Evolutionary conservation across 2,329 filamentous ascomycete species (phyloP).

Genomic region (Botrytis porri): DNA sequence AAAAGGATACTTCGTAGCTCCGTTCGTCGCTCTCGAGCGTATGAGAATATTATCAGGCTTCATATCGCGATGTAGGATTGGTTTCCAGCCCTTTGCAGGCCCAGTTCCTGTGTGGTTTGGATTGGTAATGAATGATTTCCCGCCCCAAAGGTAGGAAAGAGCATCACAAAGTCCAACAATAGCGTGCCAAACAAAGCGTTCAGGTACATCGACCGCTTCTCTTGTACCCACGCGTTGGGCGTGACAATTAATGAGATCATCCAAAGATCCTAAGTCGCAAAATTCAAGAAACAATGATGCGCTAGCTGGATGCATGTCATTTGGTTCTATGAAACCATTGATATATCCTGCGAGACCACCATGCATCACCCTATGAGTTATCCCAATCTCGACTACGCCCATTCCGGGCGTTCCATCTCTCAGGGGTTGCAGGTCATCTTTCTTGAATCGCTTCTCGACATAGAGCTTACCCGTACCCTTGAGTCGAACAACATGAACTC

Average conservation of each 20-base stretch:
- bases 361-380: slow-evolving; percentile 29
- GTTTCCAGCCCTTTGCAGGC: slow-evolving; percentile 25
- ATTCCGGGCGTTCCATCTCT: background rate
- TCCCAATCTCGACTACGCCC: slow-evolving; percentile 26
- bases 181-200: slow-evolving; percentile 34
- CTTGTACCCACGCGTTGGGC: slow-evolving; percentile 10
- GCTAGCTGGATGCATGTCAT: background rate
- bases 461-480: slow-evolving; percentile 21
- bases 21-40: slow-evolving; percentile 28
- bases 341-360: slow-evolving; percentile 28
- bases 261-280: slow-evolving; percentile 33
- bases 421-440: background rate
- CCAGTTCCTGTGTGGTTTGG: background rate
- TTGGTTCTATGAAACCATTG: slow-evolving; percentile 26
- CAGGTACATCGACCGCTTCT: slow-evolving; percentile 23
- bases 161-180: slow-evolving; percentile 33
- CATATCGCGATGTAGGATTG: slow-evolving; percentile 35
- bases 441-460: slow-evolving; percentile 29
- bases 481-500: slow-evolving; percentile 31
- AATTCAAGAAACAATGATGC: slow-evolving; percentile 35
- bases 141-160: slow-evolving; percentile 31
- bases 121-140: slow-evolving; percentile 21
- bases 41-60: slow-evolving; percentile 37
- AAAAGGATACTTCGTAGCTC: slow-evolving; percentile 31
- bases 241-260: slow-evolving; percentile 29